Evolutionary conservation across 2,329 filamentous ascomycete species (phyloP).

Genomic region (Talaromyces sp.): DNA sequence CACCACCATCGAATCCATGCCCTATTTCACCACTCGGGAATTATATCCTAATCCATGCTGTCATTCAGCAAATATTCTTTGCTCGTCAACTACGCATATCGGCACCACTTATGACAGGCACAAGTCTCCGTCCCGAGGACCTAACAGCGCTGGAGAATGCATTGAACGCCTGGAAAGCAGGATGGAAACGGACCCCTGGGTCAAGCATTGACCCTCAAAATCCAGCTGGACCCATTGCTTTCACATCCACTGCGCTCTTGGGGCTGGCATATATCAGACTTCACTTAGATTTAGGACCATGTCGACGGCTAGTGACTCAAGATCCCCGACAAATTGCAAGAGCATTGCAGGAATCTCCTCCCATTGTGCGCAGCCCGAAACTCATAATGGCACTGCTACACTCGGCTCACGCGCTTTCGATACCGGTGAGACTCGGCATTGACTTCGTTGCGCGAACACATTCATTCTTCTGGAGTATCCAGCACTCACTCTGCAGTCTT

Average conservation of each 20-base stretch:
- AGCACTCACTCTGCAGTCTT: slow-evolving; percentile 51
- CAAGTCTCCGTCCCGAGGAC: slow-evolving; percentile 42
- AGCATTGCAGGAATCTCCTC: slow-evolving; percentile 41
- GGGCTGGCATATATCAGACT: slow-evolving; percentile 46
- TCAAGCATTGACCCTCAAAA: slow-evolving; percentile 52
- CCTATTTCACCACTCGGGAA: slow-evolving; percentile 49
- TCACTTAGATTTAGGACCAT: slow-evolving; percentile 45
- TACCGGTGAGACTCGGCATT: slow-evolving; percentile 50
- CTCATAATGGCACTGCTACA: slow-evolving; percentile 49
- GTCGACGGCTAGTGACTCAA: slow-evolving; percentile 44
- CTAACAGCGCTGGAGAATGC: slow-evolving; percentile 43
- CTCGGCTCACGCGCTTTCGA: slow-evolving; percentile 51
- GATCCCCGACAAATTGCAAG: slow-evolving; percentile 44
- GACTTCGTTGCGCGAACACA: slow-evolving; percentile 50
- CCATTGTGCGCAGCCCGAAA: slow-evolving; percentile 40
- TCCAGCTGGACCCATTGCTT: slow-evolving; percentile 49
- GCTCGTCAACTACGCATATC: slow-evolving; percentile 46
- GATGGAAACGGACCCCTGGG: slow-evolving; percentile 50
- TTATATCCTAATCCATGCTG: slow-evolving; percentile 50
- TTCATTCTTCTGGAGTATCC: slow-evolving; percentile 53
- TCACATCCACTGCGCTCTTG: slow-evolving; percentile 47
- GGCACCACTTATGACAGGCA: slow-evolving; percentile 39
- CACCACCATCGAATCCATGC: slow-evolving; percentile 30
- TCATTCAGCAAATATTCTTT: slow-evolving; percentile 53
- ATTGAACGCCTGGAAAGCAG: slow-evolving; percentile 47